phyloP scores from a whole-genome alignment of 495 filamentous ascomycete genomes.

The Tuber aestivum region DNA sequence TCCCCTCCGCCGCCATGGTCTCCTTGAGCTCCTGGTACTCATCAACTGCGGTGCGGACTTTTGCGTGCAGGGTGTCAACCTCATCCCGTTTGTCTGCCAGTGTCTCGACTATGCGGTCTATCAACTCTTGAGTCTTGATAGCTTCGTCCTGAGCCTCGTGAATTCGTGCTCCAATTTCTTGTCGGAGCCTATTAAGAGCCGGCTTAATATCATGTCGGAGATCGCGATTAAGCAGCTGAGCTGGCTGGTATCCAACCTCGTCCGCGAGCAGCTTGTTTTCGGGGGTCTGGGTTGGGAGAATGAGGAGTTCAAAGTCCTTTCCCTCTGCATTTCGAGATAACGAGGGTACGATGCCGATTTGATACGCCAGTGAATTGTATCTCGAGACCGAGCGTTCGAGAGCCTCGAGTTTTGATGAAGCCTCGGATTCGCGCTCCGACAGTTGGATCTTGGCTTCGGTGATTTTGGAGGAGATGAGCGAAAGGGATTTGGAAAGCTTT shows the following conservation, averaged over 20 bases:
- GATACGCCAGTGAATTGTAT: conserved; percentile 90
- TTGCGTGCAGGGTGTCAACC: conserved; percentile 83
- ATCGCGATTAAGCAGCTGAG: conserved; percentile 79
- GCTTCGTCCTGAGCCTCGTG: conserved; percentile 76
- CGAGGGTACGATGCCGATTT: conserved; percentile 79
- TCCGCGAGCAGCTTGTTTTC: conserved; percentile 63
- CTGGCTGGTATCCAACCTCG: conserved; percentile 77
- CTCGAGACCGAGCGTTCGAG: conserved; percentile 76
- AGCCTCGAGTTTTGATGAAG: conserved; percentile 75
- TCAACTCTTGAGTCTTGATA: conserved; percentile 81
- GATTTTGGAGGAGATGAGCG: conserved; percentile 63
- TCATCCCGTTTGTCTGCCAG: conserved; percentile 90
- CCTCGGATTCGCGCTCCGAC: conserved; percentile 75
- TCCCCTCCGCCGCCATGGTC: conserved; percentile 74
- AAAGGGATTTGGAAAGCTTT: conserved; percentile 75
- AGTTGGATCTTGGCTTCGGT: conserved; percentile 77
- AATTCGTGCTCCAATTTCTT: conserved; percentile 80
- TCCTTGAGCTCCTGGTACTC: conserved; percentile 94
- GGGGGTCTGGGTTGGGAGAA: conserved; percentile 51
- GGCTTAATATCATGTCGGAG: conserved; percentile 73
- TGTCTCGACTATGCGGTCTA: conserved; percentile 87
- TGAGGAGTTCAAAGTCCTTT: conserved; percentile 74
- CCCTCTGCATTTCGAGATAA: conserved; percentile 80
- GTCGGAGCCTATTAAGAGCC: conserved; percentile 68
- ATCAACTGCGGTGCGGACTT: conserved; percentile 75